These are phyloP conservation scores for Cyberlindnera xishuangbannaensis DNA, from an alignment of 805 yeast genomes.

Conservation along the genomic window DNA sequence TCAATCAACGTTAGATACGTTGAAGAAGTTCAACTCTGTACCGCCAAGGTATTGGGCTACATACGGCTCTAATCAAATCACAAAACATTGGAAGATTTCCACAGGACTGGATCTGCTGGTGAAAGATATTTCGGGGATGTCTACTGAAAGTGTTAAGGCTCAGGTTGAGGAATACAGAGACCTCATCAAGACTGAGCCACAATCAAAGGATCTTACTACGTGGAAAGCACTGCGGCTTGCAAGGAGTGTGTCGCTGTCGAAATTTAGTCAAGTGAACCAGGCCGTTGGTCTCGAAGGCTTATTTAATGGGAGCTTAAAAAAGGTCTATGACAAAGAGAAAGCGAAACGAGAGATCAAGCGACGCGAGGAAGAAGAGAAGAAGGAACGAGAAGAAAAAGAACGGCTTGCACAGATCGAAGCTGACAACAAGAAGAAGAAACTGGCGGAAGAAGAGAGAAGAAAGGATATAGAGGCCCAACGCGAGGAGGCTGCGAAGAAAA, in stretches of 20 bases:
- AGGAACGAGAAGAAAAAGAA: too few species aligned
- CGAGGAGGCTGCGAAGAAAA: conserved; percentile 2
- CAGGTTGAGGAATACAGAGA: conserved; percentile 6
- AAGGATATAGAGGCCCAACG: conserved; percentile 6
- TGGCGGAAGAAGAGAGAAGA: conserved; percentile 5
- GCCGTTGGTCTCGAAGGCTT: conserved; percentile 33
- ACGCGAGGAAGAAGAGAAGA: conserved; percentile 18
- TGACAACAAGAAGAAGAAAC: too few species aligned
- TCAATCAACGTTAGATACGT: conserved; percentile 2
- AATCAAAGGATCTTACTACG: conserved; percentile 19
- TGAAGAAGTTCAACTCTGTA: conserved; percentile 5
- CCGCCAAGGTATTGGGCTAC: conserved; percentile 19
- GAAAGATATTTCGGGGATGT: conserved; percentile 8
- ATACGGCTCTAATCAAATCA: conserved; percentile 22
- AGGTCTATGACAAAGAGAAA: conserved; percentile 12
- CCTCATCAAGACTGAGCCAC: conserved; percentile 2
- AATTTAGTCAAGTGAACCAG: conserved; percentile 32
- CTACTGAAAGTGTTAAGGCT: conserved; percentile 2
- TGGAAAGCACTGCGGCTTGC: conserved; percentile 42
- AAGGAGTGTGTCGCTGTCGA: conserved; percentile 31
- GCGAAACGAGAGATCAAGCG: conserved; percentile 11
- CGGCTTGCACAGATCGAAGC: too few species aligned
- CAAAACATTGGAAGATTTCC: conserved; percentile 32
- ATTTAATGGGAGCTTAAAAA: conserved; percentile 25
- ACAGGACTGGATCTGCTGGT: conserved; percentile 34